Base-by-base conservation (phyloP, 768 basidiomycete genomes). In the Megacollybia marginata region DNA sequence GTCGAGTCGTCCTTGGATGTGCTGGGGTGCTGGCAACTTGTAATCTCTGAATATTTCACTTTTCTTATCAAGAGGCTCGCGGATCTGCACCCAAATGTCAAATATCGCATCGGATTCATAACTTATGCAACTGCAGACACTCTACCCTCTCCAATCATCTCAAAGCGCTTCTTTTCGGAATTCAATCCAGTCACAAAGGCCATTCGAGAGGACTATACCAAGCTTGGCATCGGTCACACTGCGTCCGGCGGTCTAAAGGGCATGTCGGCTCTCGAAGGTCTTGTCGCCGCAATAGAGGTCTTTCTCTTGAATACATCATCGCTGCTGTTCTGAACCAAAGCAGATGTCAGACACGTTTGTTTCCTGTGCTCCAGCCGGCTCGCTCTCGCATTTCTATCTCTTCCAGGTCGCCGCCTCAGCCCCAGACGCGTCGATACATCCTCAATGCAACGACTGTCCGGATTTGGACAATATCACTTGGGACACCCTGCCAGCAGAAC, bases 241-340 rank as follows among this genome's bases (percentile, higher is more conserved):
- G 71, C 69, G 42, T 71, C 72, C 8, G 75, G 75, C 6, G 72
- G 71, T 1, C 57, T 60, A 8, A 61, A 61, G 28, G 85, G 85
- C 1, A 74, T 86, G 75, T 82, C 83, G 23, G 80, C 82, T 4
- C 65, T 89, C 7, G 87, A 89, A 51, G 87, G 82, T 8, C 61
- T 86, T 11, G 80, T 84, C 12, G 81, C 85, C 15, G 81, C 79
- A 32, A 63, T 88, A 19, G 85, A 88, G 72, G 85, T 86, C 48
- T 48, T 67, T 57, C 40, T 18, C 11, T 8, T 33, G 18, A 38
- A 33, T 33, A 13, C 33, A 33, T 28, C 4, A 36, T 13, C 32
- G 3, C 8, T 19, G 10, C 23, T 6, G 6, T 5, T n/a, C 44
- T 33, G 43, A 38, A n/a, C 15, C 2, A 11, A 7, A 36, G 13